A percentile compares a stretch with the other conserved stretches of the same genome.
These are phyloP conservation scores for Sarcocystis neurona DNA, from an alignment of 169 alveolate species.

Conservation along the genomic window DNA sequence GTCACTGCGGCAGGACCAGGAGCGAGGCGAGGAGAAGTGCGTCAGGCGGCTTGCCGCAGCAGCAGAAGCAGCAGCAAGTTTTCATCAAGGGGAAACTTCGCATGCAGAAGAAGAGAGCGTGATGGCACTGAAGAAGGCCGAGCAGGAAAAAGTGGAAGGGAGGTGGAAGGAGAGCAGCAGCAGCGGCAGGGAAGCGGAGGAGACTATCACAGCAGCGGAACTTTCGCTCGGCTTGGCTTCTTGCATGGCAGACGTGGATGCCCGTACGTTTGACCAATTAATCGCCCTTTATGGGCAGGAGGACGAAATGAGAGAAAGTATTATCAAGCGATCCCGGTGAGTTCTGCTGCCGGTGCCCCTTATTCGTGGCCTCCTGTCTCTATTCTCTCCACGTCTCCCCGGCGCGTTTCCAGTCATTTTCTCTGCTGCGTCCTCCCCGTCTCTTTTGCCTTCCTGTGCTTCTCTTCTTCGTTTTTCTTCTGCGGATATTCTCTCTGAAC, in stretches of 20 bases:
- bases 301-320: constrained; percentile 1
- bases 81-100: too few relatives aligned
- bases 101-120: too few relatives aligned
- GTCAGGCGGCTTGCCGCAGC: too few relatives aligned
- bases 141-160: too few relatives aligned
- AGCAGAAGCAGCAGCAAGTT: too few relatives aligned
- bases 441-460: not conserved
- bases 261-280: not conserved
- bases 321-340: constrained; percentile 20
- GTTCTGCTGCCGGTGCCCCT: not conserved
- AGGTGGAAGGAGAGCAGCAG: too few relatives aligned
- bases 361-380: not conserved
- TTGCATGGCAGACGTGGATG: constrained; percentile 4
- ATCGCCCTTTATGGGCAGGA: constrained; percentile 14
- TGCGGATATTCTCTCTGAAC: too few relatives aligned
- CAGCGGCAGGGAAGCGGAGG: too few relatives aligned
- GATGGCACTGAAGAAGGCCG: too few relatives aligned
- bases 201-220: not conserved
- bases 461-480: not conserved
- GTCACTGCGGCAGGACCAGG: too few relatives aligned
- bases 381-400: not conserved
- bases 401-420: too few relatives aligned
- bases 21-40: too few relatives aligned
- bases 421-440: not conserved
- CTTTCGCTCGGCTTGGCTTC: not conserved